Evolutionary conservation across 2,329 filamentous ascomycete genomes (phyloP).

Genomic region (Pestalotiopsis sp.): DNA sequence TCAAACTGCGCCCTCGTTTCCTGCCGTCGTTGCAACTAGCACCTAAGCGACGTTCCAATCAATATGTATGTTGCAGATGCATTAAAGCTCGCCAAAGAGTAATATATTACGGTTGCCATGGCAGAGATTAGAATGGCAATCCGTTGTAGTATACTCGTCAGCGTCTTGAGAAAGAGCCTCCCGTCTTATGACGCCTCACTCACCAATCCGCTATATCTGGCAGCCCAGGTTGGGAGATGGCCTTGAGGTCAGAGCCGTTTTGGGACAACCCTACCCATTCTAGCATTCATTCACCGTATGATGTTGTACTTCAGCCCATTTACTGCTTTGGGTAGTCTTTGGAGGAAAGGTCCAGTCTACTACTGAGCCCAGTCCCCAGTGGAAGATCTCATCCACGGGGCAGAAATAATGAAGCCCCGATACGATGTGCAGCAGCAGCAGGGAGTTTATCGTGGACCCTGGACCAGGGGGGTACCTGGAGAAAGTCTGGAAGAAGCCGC

Average conservation of each 20-base stretch:
- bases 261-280: neutral
- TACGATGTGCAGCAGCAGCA: neutral
- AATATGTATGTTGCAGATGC: neutral
- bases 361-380: neutral
- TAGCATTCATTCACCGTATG: neutral
- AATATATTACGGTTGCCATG: neutral
- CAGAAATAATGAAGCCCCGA: neutral
- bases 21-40: slow-evolving; percentile 5
- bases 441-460: neutral
- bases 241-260: neutral
- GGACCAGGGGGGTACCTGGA: neutral
- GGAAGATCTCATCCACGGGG: neutral
- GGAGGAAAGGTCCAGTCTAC: neutral
- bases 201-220: neutral
- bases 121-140: neutral
- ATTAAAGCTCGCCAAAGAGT: neutral
- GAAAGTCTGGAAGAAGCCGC: neutral
- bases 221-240: neutral
- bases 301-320: neutral
- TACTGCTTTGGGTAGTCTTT: neutral
- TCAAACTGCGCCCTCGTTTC: slow-evolving; percentile 1
- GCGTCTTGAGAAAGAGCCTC: too few species aligned
- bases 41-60: slow-evolving; percentile 9
- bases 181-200: neutral
- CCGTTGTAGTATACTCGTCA: neutral